Evolutionary conservation across 2,329 filamentous ascomycete genomes (phyloP).

Genomic region (Cytospora schulzeri): DNA sequence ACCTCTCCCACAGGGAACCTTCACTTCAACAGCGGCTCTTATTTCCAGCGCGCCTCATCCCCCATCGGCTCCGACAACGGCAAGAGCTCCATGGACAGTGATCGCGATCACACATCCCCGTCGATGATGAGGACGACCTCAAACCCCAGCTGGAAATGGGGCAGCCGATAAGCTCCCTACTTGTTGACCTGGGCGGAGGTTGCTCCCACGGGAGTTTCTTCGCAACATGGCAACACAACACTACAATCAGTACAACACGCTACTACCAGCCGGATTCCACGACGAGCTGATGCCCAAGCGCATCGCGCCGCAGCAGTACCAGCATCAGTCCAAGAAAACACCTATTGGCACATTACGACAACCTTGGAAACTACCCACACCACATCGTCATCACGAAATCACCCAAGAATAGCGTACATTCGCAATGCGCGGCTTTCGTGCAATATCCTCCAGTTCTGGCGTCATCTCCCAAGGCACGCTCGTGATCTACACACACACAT

Average conservation of each 20-base stretch:
- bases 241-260: background rate
- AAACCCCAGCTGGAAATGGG: constrained; percentile 37
- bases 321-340: constrained; percentile 17
- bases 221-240: background rate
- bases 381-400: constrained; percentile 2
- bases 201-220: background rate
- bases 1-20: constrained; percentile 33
- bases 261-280: background rate
- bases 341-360: background rate
- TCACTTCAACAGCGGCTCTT: constrained; percentile 33
- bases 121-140: constrained; percentile 38
- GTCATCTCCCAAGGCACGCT: constrained; percentile 8
- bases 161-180: constrained; percentile 10
- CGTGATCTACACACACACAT: constrained; percentile 3
- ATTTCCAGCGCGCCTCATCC: constrained; percentile 41
- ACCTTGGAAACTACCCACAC: too few species aligned
- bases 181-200: background rate
- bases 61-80: constrained; percentile 34
- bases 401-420: constrained; percentile 1
- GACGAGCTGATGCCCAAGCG: background rate
- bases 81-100: constrained; percentile 52
- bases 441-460: constrained; percentile 18
- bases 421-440: constrained; percentile 10
- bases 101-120: constrained; percentile 36
- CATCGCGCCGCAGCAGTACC: background rate